phyloP scores from a whole-genome alignment of 305 asterid genomes.

The Ilex paraguariensis region DNA sequence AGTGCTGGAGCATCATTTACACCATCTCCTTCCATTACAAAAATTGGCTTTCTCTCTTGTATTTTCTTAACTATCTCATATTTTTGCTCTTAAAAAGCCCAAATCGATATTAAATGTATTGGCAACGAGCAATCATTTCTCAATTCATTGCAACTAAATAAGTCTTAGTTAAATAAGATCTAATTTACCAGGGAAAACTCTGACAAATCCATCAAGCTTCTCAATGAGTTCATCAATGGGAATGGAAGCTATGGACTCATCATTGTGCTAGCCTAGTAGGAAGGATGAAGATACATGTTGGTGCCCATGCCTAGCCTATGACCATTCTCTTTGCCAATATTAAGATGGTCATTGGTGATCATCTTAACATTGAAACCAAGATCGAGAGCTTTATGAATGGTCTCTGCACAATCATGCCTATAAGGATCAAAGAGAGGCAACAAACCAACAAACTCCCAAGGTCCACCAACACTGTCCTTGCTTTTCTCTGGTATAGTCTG shows the following conservation, averaged over 20 bases:
- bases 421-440: constrained; percentile 68
- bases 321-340: constrained; percentile 64
- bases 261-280: constrained; percentile 58
- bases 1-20: constrained; percentile 70
- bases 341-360: constrained; percentile 71
- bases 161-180: background rate
- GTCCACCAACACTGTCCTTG: constrained; percentile 44
- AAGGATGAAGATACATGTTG: constrained; percentile 64
- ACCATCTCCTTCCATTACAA: constrained; percentile 72
- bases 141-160: background rate
- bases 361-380: constrained; percentile 69
- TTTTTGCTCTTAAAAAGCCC: constrained; percentile 35
- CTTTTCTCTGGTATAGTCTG: constrained; percentile 49
- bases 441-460: constrained; percentile 64
- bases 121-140: background rate
- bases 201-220: constrained; percentile 64
- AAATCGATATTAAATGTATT: background rate
- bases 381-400: constrained; percentile 51
- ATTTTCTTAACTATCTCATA: constrained; percentile 61
- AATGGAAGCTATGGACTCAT: constrained; percentile 41
- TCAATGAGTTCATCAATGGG: constrained; percentile 59
- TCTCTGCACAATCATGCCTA: constrained; percentile 71
- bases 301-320: constrained; percentile 73
- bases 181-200: constrained; percentile 60
- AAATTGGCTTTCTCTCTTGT: constrained; percentile 53